These are phyloP conservation scores for Ogataea pini DNA, from an alignment of 805 yeast genomes.

Conservation along the genomic window DNA sequence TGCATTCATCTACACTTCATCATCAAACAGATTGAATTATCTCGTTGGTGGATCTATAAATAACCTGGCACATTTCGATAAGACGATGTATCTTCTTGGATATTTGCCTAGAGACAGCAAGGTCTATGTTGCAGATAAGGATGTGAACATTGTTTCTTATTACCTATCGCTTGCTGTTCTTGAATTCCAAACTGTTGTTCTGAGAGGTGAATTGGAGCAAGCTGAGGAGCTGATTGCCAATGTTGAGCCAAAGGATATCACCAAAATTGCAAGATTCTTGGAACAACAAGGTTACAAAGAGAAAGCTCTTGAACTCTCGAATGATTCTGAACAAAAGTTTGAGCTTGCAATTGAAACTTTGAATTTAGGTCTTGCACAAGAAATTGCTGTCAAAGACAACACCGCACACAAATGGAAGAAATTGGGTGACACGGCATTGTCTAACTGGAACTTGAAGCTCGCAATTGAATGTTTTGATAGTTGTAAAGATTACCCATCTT, in stretches of 20 bases:
- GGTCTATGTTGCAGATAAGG: conserved; percentile 89
- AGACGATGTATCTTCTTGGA: conserved; percentile 81
- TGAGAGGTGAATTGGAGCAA: conserved; percentile 91
- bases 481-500: conserved; percentile 79
- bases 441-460: conserved; percentile 73
- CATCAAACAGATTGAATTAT: conserved; percentile 85
- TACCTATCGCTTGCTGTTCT: conserved; percentile 80
- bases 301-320: conserved; percentile 79
- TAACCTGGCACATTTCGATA: conserved; percentile 91
- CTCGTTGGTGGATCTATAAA: conserved; percentile 92
- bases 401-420: conserved; percentile 82
- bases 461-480: conserved; percentile 79
- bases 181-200: conserved; percentile 93
- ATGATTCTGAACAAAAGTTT: conserved; percentile 88
- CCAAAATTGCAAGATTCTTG: conserved; percentile 85
- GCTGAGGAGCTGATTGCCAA: conserved; percentile 67
- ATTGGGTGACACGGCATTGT: conserved; percentile 83
- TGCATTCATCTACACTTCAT: conserved; percentile 88
- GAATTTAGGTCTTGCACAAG: conserved; percentile 69
- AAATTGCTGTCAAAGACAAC: conserved; percentile 55
- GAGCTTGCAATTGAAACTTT: conserved; percentile 83
- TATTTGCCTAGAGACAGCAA: conserved; percentile 89
- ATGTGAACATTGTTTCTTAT: conserved; percentile 79
- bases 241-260: conserved; percentile 63
- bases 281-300: conserved; percentile 89